Evolutionary conservation across 495 filamentous ascomycete genomes (phyloP), one percentile per base, ranked within the genome.

Genomic region (Schizothecium vesticola): DNA sequence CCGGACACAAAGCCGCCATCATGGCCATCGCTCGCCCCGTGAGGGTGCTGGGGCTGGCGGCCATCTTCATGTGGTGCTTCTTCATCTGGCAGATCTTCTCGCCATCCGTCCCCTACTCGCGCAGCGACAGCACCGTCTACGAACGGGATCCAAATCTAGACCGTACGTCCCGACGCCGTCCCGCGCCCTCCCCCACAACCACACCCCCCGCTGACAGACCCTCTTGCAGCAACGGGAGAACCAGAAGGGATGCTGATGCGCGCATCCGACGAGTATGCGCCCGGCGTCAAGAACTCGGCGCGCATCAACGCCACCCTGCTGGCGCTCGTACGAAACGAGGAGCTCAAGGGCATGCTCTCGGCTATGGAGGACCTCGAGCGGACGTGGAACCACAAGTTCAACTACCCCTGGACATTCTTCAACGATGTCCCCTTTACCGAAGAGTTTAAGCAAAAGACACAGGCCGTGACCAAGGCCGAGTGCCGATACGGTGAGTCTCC

Each of bases 361-460:
- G 89, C 91, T 7, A 99, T 99, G 90, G 79, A 80, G 56, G 94
- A 98, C 76, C 83, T 98, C 63, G 96, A 99, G 80, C 80, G 92
- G 69, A 97, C 94, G 9, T 99, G 93, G 92, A 99, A 99, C 76
- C 84, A 87, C 82, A 99, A 98, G 76, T 99, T 98, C 85, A 98
- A 99, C 80, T 99, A 98, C 78, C 96, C 96, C 19, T 99, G 95
- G 90, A 97, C 93, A 59, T 98, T 99, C 80, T 94, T 99, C 83
- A 99, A 99, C 80, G 95, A 99, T 75, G 89, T 89, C 29, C 91
- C 90, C 16, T 99, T 99, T 76, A 86, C 90, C 16, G 89, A 92
- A 43, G 94, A 98, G 74, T 99, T 99, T 83, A 98, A 96, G 81
- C 80, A 81, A 72, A 83, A 80, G 77, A 97, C 93, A 9, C 80